phyloP scores from a whole-genome alignment of 169 alveolate species.

The Miamiensis avidus region DNA sequence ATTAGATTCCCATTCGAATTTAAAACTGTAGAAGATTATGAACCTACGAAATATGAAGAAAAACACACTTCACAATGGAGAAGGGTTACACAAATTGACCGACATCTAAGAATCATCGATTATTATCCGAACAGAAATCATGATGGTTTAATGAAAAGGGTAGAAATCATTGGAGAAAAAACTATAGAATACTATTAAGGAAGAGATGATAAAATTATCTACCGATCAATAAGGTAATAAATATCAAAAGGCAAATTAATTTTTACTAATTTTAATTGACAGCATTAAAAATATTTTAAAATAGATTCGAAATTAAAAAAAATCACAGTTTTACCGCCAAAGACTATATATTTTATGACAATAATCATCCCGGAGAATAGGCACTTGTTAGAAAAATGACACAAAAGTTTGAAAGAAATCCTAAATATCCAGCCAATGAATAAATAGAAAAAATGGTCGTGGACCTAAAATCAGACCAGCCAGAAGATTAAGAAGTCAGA shows the following conservation, averaged over 20 bases:
- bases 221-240: slow-evolving; percentile 50
- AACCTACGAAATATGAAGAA: slow-evolving; percentile 47
- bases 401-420: slow-evolving; percentile 63
- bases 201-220: slow-evolving; percentile 72
- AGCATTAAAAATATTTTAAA: too few relatives aligned
- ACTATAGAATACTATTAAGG: slow-evolving; percentile 72
- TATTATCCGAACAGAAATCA: slow-evolving; percentile 77
- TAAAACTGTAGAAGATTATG: slow-evolving; percentile 76
- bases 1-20: slow-evolving; percentile 71
- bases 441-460: slow-evolving; percentile 64
- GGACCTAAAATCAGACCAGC: slow-evolving; percentile 57
- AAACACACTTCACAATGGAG: slow-evolving; percentile 65
- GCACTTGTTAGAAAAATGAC: slow-evolving; percentile 63
- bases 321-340: slow-evolving; percentile 21
- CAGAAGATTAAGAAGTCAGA: too few relatives aligned
- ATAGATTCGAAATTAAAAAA: slow-evolving; percentile 34
- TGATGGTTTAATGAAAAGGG: slow-evolving; percentile 75
- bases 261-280: slow-evolving; percentile 9
- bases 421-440: slow-evolving; percentile 55
- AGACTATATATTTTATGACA: slow-evolving; percentile 49
- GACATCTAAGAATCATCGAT: slow-evolving; percentile 49
- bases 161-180: slow-evolving; percentile 71
- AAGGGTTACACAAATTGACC: slow-evolving; percentile 68
- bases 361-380: slow-evolving; percentile 42
- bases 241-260: neutral